Evolutionary conservation across 2,329 filamentous ascomycete species (phyloP).

Genomic region (Neonectria ditissima): DNA sequence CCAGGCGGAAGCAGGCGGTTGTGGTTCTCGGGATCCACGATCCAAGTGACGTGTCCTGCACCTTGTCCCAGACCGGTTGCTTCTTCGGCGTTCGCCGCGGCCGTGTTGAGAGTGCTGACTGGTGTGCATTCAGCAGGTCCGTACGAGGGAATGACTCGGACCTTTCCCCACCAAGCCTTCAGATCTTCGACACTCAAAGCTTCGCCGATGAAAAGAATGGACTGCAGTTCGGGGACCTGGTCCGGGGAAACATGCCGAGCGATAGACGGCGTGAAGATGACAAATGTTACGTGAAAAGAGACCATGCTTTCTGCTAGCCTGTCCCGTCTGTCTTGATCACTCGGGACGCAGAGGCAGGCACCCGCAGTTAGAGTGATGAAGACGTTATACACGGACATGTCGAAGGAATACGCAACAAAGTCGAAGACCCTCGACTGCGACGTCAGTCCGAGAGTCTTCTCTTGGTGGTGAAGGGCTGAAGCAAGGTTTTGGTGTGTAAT

Average conservation of each 20-base stretch:
- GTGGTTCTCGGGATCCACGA: slow-evolving; percentile 34
- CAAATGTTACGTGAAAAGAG: background rate
- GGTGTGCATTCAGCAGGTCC: slow-evolving; percentile 14
- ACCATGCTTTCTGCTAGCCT: background rate
- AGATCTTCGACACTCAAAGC: background rate
- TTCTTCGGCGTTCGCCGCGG: background rate
- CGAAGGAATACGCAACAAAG: slow-evolving; percentile 53
- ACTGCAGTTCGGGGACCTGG: background rate
- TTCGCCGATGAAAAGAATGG: slow-evolving; percentile 2
- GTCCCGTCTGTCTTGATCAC: slow-evolving; percentile 49
- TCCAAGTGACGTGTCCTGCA: slow-evolving; percentile 26
- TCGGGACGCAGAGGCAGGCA: slow-evolving; percentile 55
- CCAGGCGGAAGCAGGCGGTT: slow-evolving; percentile 33
- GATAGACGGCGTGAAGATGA: background rate
- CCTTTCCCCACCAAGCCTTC: slow-evolving; percentile 46
- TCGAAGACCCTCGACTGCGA: slow-evolving; percentile 28
- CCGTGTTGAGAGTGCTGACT: slow-evolving; percentile 17
- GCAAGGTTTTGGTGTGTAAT: slow-evolving; percentile 29
- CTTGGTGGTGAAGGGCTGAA: slow-evolving; percentile 14
- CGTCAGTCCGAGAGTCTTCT: slow-evolving; percentile 5
- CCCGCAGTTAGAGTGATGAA: slow-evolving; percentile 53
- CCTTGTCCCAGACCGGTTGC: slow-evolving; percentile 6
- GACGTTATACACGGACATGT: slow-evolving; percentile 52
- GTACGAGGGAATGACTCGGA: slow-evolving; percentile 38
- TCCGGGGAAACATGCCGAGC: background rate